These are phyloP conservation scores for Hyphopichia fennica DNA, from an alignment of 1,139 yeast species.

Conservation along the genomic window DNA sequence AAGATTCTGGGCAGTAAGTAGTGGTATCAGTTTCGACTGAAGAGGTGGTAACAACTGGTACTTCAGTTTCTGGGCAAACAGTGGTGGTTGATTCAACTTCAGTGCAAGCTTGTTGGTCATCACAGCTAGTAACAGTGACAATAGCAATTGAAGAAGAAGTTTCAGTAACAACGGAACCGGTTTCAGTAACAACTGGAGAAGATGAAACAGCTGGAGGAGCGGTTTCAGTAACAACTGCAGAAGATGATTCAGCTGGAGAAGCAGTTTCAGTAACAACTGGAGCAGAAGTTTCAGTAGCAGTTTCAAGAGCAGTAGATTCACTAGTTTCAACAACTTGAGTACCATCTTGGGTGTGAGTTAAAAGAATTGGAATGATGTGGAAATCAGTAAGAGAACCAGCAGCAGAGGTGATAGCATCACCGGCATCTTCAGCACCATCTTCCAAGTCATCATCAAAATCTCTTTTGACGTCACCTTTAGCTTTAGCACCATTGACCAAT, in stretches of 20 bases:
- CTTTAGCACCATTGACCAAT: not conserved
- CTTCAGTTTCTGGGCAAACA: not conserved
- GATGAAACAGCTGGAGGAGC: not conserved
- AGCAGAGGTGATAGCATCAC: not conserved
- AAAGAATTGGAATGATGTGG: not conserved
- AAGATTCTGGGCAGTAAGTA: not conserved
- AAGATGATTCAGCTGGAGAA: not conserved
- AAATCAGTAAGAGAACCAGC: not conserved
- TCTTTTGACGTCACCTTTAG: not conserved
- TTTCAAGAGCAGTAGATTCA: conserved; percentile 2
- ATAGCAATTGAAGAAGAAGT: not conserved
- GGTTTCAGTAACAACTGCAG: not conserved
- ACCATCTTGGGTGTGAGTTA: not conserved
- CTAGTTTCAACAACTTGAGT: not conserved
- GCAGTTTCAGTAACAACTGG: not conserved
- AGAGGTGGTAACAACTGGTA: not conserved
- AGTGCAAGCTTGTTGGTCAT: conserved; percentile 1
- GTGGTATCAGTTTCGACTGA: not conserved
- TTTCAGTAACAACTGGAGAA: not conserved
- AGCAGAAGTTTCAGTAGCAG: not conserved
- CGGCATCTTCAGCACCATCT: not conserved
- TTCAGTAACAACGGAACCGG: not conserved
- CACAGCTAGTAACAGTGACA: not conserved
- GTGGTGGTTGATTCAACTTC: conserved; percentile 3
- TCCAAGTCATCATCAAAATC: too few relatives aligned